Base-by-base conservation (phyloP, 176 grass and related monocot genomes). In the Zea luxurians region DNA sequence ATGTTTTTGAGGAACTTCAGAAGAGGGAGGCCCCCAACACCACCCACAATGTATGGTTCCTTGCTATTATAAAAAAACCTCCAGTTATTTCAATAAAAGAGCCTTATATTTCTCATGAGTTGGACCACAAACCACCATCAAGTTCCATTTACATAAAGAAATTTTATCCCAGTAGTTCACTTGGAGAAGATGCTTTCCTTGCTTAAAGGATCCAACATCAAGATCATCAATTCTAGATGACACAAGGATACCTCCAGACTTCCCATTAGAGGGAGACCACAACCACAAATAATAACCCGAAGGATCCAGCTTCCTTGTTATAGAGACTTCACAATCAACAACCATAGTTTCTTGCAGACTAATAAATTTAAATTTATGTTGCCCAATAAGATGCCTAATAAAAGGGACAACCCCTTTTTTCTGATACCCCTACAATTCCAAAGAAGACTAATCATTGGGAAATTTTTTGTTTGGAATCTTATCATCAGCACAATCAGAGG, bases 41-140 rank as follows among this genome's bases (percentile, higher is more conserved):
- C 68, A 0, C 68, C 45, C 2, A 70, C 0, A 0, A 70, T 0
- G 1, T 1, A 8, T 1, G 45, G 44, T 0, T 36, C 2, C 1
- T 2, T 5, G 4, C 1, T 50, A 1, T 2, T 0, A 1, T 10
- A 10, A 20, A 10, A 13, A 7, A 1, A 0, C 0, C 1, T 44
- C 5, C 0, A 70, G 1, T 5, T 70, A 4, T 3, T 8, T 1
- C 0, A 69, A 1, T 4, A 70, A 70, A 0, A 2, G 8, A 2
- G 7, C 3, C 0, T 70, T 70, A 0, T 6, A 0, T 0, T 69
- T 18, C 0, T 12, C 10, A 1, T 68, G 66, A 6, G n/a, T 10
- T 0, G 43, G 9, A 0, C 18, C 67, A 70, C 48, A 70, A 0
- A 70, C 44, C 0, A 48, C 0, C 0, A 48, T 0, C 0, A 70